These are phyloP conservation scores for Ogataea ramenticola DNA, from an alignment of 805 yeast species.

Conservation along the genomic window DNA sequence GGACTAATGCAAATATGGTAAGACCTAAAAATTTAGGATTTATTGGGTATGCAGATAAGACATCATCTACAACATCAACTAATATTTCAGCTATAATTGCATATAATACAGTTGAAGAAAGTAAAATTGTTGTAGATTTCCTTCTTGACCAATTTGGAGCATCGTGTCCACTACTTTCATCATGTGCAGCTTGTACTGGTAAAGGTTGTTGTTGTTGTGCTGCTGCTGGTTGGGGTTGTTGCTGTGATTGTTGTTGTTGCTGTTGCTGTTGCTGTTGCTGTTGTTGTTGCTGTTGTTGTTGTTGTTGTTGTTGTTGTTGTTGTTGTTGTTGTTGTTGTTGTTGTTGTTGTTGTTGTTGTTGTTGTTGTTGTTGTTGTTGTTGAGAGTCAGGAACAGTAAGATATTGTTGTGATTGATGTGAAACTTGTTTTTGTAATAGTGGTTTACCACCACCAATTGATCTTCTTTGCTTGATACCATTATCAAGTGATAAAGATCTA, in stretches of 20 bases:
- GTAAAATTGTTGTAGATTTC: conserved; percentile 74
- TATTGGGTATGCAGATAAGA: conserved; percentile 68
- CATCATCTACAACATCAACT: conserved; percentile 89
- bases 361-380: background rate
- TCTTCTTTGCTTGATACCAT: conserved; percentile 1
- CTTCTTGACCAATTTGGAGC: conserved; percentile 95
- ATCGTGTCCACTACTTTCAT: conserved; percentile 66
- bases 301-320: no score
- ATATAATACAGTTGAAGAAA: conserved; percentile 79
- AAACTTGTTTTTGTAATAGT: no score
- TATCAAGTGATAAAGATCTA: background rate
- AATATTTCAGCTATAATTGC: conserved; percentile 92
- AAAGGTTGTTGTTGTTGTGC: background rate
- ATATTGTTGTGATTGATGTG: background rate
- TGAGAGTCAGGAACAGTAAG: background rate
- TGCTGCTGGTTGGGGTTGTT: background rate
- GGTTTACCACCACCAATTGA: background rate
- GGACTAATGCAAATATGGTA: conserved; percentile 92
- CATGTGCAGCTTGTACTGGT: conserved; percentile 18
- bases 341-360: background rate
- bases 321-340: background rate
- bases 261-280: background rate
- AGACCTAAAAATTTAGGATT: conserved; percentile 88
- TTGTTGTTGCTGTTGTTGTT: background rate
- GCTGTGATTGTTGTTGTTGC: background rate